phyloP scores from a whole-genome alignment of 306 rosid genomes.

The Fragaria vesca region DNA sequence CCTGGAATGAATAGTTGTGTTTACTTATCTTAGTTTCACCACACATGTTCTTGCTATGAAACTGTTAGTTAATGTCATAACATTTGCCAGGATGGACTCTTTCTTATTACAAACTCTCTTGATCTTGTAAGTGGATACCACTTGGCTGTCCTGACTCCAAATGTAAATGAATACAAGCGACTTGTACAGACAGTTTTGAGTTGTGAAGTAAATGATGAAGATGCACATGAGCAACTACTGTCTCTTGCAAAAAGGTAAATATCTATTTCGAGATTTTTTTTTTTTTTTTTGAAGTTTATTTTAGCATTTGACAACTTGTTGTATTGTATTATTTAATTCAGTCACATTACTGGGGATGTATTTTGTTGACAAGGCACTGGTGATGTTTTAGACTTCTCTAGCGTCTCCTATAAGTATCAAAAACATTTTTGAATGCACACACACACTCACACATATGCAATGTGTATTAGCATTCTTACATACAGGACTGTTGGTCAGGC shows the following conservation, averaged over 20 bases:
- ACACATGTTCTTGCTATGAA: constrained; percentile 7
- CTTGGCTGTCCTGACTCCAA: constrained; percentile 84
- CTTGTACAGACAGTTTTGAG: constrained; percentile 63
- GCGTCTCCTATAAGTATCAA: not conserved
- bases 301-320: not conserved
- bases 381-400: not conserved
- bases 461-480: not conserved
- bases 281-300: not conserved
- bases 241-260: constrained; percentile 66
- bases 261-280: constrained; percentile 7
- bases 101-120: constrained; percentile 68
- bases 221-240: constrained; percentile 51
- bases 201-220: constrained; percentile 57
- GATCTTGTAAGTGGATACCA: constrained; percentile 78
- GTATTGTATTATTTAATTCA: not conserved
- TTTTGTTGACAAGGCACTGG: not conserved
- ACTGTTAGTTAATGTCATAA: constrained; percentile 12
- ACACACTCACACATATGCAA: not conserved
- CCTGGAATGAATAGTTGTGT: constrained; percentile 14
- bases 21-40: constrained; percentile 1
- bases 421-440: not conserved
- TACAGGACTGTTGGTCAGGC: not conserved
- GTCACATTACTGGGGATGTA: not conserved
- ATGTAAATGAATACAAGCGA: constrained; percentile 82
- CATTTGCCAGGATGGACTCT: constrained; percentile 76